A percentile compares a stretch with the other conserved stretches of the same genome.
Evolutionary conservation across 768 basidiomycete genomes (phyloP).

Genomic region (Tulasnella calospora): DNA sequence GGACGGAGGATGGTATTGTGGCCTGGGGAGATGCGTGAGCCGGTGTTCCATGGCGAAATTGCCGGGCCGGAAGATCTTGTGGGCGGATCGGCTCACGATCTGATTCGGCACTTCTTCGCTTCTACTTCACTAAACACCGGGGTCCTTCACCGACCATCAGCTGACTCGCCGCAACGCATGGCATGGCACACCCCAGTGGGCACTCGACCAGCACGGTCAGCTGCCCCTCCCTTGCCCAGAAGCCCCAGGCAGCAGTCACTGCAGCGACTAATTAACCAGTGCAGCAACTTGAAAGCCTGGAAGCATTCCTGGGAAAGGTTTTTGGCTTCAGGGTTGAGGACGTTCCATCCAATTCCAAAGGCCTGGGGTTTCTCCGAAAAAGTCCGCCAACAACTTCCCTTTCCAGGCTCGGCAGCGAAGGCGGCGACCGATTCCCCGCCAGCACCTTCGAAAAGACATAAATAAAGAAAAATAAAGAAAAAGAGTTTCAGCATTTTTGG

Average conservation of each 20-base stretch:
- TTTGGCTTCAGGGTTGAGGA: background rate
- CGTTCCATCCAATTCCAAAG: background rate
- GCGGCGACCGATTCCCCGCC: background rate
- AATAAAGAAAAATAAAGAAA: background rate
- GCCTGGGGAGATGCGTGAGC: background rate
- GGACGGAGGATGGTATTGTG: constrained; percentile 7
- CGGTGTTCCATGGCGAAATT: constrained; percentile 8
- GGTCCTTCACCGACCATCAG: background rate
- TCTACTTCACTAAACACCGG: background rate
- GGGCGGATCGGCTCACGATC: constrained; percentile 9
- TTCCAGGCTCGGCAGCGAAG: constrained; percentile 1
- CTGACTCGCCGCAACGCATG: background rate
- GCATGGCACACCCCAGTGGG: background rate
- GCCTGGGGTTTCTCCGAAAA: background rate
- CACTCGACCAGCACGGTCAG: background rate
- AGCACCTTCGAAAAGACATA: background rate
- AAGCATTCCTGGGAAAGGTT: background rate
- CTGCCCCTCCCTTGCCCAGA: background rate
- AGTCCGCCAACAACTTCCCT: background rate
- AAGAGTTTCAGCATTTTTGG: background rate
- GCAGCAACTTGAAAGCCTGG: background rate
- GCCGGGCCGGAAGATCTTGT: constrained; percentile 9
- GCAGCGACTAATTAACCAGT: background rate
- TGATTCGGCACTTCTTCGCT: constrained; percentile 2
- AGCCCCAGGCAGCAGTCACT: too few species aligned